Evolutionary conservation across 805 yeast genomes (phyloP).

Genomic region (Starmerella apicola): DNA sequence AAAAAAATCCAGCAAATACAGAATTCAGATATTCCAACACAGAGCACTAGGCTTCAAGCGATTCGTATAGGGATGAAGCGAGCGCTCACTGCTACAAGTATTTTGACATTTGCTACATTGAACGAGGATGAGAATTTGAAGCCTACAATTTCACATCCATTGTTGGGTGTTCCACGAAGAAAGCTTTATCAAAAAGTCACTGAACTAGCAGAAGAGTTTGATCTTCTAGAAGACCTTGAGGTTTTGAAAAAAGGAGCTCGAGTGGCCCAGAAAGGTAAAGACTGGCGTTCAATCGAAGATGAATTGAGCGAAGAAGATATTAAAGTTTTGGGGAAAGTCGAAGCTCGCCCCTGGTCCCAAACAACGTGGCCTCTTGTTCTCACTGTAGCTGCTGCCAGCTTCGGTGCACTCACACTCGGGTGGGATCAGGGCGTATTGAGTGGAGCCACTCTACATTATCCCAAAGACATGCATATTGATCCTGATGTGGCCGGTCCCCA

Average conservation of each 20-base stretch:
- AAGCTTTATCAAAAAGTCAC: conserved; percentile 9
- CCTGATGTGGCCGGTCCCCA: conserved; percentile 17
- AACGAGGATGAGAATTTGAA: not conserved
- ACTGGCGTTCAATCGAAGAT: conserved; percentile 18
- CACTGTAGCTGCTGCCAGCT: conserved; percentile 47
- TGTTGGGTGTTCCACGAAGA: conserved; percentile 7
- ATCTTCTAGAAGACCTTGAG: conserved; percentile 20
- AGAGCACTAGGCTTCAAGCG: not conserved
- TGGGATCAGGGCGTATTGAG: conserved; percentile 63
- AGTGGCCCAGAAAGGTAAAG: conserved; percentile 37
- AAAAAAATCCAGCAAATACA: not conserved
- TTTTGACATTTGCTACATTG: conserved; percentile 4
- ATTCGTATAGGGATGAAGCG: conserved; percentile 6
- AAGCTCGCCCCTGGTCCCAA: conserved; percentile 37
- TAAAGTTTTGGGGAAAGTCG: conserved; percentile 31
- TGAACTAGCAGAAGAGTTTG: conserved; percentile 10
- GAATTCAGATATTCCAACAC: not conserved
- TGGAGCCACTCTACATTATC: conserved; percentile 50
- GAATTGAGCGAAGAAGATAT: conserved; percentile 24
- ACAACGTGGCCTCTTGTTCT: conserved; percentile 30
- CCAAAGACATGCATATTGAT: conserved; percentile 32
- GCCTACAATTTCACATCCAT: conserved; percentile 11
- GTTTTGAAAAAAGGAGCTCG: conserved; percentile 37
- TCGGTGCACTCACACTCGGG: conserved; percentile 61
- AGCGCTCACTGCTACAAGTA: conserved; percentile 7